phyloP scores from a whole-genome alignment of 371 early-diverging fungal species.

The Mucor lusitanicus region DNA sequence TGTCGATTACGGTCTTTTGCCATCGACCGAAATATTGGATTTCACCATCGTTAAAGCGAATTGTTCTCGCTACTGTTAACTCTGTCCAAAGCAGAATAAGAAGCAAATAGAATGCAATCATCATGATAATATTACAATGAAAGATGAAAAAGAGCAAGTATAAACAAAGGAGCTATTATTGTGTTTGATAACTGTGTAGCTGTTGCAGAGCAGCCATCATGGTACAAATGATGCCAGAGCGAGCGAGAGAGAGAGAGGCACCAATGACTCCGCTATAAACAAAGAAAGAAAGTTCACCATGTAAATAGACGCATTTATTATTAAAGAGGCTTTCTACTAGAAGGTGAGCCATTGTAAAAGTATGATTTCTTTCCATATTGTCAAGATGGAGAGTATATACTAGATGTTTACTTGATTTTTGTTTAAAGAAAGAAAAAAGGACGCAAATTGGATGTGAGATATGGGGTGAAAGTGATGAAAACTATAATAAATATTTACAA shows the following conservation, averaged over 20 bases:
- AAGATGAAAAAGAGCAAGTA: background rate
- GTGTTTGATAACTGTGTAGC: background rate
- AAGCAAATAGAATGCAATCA: background rate
- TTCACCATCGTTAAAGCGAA: slow-evolving; percentile 15
- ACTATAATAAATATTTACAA: slow-evolving; percentile 7
- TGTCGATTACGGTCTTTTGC: slow-evolving; percentile 19
- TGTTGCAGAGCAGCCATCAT: background rate
- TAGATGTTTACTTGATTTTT: background rate
- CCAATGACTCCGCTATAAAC: too few relatives aligned
- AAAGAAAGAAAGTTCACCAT: too few relatives aligned
- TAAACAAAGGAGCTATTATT: background rate
- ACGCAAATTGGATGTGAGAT: background rate
- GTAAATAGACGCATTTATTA: background rate
- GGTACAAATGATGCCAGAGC: background rate
- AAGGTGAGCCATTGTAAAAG: background rate
- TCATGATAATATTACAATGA: background rate
- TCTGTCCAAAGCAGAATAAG: background rate
- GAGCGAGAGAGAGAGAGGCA: background rate
- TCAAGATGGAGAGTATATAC: background rate
- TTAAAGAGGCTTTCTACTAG: background rate
- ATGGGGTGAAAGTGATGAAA: background rate
- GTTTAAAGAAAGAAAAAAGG: background rate
- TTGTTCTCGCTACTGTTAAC: background rate
- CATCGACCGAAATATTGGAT: slow-evolving; percentile 42
- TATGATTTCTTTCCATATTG: background rate